phyloP scores from a whole-genome alignment of 345 rosid genomes.

The Citropsis articulata region DNA sequence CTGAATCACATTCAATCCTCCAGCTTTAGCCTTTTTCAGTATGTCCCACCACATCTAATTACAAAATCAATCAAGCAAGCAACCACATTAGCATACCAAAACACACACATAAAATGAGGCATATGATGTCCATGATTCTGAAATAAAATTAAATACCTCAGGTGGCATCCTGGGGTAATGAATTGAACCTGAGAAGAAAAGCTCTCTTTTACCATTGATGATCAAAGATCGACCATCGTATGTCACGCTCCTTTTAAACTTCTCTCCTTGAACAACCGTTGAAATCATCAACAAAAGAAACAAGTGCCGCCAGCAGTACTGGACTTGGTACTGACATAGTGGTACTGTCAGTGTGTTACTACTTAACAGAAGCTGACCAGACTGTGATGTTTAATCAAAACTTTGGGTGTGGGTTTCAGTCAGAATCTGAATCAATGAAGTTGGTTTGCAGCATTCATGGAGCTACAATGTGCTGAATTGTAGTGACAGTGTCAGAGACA shows the following conservation, averaged over 20 bases:
- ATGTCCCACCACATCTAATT: constrained; percentile 48
- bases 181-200: constrained; percentile 35
- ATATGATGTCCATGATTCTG: not conserved
- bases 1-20: constrained; percentile 51
- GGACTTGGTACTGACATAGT: not conserved
- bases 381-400: not conserved
- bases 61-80: not conserved
- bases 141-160: constrained; percentile 11
- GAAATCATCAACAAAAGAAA: not conserved
- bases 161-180: constrained; percentile 32
- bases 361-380: not conserved
- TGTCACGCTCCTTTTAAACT: constrained; percentile 4
- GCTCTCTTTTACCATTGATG: constrained; percentile 29
- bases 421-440: not conserved
- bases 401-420: not conserved
- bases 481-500: not conserved
- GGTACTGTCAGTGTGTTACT: not conserved
- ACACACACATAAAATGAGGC: not conserved
- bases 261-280: not conserved
- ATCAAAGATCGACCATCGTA: constrained; percentile 28
- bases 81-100: not conserved
- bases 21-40: constrained; percentile 36
- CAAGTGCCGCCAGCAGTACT: not conserved
- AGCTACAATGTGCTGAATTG: not conserved
- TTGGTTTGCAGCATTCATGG: not conserved